Base-by-base conservation (phyloP, 371 early-diverging fungal genomes). In the Phascolomyces articulosus region DNA sequence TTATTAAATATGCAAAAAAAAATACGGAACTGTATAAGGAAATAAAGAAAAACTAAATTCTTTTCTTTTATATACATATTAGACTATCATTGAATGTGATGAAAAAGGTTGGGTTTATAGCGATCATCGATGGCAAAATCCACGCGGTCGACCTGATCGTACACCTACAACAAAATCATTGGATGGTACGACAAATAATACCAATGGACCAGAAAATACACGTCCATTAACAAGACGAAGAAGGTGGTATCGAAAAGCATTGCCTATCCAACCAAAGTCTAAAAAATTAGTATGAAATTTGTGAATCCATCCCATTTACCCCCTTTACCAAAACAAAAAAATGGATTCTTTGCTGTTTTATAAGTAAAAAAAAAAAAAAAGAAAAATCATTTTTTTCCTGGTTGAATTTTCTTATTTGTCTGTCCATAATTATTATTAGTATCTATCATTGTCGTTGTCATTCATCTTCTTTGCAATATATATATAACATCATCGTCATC, bases 101-200 rank as follows among this genome's bases (percentile, higher is more conserved):
- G 65, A 72, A 18, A 65, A 70, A 20, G 77, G 77, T 20, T 76
- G 77, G 77, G 73, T 73, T 13, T 76, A 76, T 54, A 68, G 66
- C 10, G 73, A 72, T 40, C 70, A 76, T 41, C 61, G 60, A 34
- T 76, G 77, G 77, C 66, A 68, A 28, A 70, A 73, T 57, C 64
- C 66, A 16, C 59, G 63, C 4, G 29, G 28, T 34, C 69, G 61
- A 55, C 61, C 64, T 31, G 66, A 55, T 15, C 61, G 56, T 0
- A 29, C 40, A 27, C n/a, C 55, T 15, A 61, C 34, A 16, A 51
- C 44, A 44, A 34, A 34, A 34, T 11, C 38, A 7, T 15, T 31
- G 18, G 64, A 51, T 15, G 55, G 55, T 3, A 51, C 62, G 20
- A 7, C 15, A 18, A 44, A 15, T n/a, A 44, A 44, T n/a, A 44